phyloP scores from a whole-genome alignment of 116 monocot genomes.

The Thalassia testudinum region DNA sequence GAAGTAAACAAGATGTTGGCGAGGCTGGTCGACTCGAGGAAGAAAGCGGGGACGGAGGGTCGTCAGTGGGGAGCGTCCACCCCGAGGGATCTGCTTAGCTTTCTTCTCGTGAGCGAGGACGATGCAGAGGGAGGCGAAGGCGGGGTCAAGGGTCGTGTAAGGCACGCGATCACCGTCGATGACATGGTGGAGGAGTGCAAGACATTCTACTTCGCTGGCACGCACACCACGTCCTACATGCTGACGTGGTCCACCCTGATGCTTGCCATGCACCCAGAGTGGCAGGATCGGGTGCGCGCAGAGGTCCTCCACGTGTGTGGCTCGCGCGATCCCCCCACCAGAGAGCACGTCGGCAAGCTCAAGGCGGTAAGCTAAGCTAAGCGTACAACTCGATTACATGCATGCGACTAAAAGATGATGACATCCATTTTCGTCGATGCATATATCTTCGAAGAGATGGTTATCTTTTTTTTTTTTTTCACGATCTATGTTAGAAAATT shows the following conservation, averaged over 20 bases:
- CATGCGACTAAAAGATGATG: no score
- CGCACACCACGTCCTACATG: slow-evolving; percentile 86
- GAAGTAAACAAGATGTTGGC: slow-evolving; percentile 46
- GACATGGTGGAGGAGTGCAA: slow-evolving; percentile 99
- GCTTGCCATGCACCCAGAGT: slow-evolving; percentile 89
- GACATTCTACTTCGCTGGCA: slow-evolving; percentile 97
- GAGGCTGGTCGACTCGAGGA: slow-evolving; percentile 33
- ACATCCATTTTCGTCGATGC: no score
- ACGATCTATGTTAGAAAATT: no score
- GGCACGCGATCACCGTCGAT: slow-evolving; percentile 16
- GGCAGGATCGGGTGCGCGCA: slow-evolving; percentile 78
- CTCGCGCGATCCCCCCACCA: slow-evolving; percentile 43
- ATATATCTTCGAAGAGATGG: no score
- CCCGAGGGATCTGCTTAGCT: slow-evolving; percentile 63
- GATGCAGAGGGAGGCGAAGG: slow-evolving; percentile 10
- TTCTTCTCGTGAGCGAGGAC: slow-evolving; percentile 53
- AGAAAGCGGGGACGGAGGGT: slow-evolving; percentile 4
- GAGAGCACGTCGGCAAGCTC: slow-evolving; percentile 64
- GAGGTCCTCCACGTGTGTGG: slow-evolving; percentile 82
- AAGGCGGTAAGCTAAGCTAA: slow-evolving; percentile 50
- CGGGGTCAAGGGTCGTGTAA: no score
- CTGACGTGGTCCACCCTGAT: slow-evolving; percentile 90
- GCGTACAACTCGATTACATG: no score
- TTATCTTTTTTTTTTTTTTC: no score
- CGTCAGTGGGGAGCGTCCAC: neutral